Conservation (phyloP, 257 asterid species). For the Catharanthus roseus region DNA sequence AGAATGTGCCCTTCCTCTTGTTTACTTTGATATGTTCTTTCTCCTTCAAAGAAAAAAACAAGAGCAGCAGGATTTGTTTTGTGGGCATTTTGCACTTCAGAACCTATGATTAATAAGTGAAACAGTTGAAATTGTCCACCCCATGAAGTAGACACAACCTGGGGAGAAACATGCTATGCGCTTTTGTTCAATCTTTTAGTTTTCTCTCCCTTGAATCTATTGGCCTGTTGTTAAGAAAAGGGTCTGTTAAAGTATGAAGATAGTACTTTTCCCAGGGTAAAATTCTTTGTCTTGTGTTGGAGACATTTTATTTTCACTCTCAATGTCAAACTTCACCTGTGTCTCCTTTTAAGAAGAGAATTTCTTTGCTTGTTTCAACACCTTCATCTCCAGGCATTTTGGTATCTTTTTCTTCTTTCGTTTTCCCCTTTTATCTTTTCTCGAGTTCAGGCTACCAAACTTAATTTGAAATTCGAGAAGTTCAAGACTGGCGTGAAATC, state of each 20-base stretch:
- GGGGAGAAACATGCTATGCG: background rate
- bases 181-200: background rate
- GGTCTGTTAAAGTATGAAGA: background rate
- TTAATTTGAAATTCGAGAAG: background rate
- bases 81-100: background rate
- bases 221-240: background rate
- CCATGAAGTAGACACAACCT: background rate
- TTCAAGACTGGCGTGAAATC: background rate
- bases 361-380: background rate
- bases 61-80: too few species aligned
- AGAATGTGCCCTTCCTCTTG: too few species aligned
- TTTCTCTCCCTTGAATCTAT: background rate
- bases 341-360: background rate
- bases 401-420: too few species aligned
- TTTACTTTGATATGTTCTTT: background rate
- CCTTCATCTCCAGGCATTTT: background rate
- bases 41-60: background rate
- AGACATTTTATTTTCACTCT: background rate
- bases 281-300: background rate
- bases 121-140: background rate
- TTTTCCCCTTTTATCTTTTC: too few species aligned
- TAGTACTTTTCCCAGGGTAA: background rate
- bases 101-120: background rate
- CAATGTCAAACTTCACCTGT: background rate
- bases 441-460: background rate